phyloP scores from a whole-genome alignment of 345 rosid species.

The Aquilaria malaccensis region DNA sequence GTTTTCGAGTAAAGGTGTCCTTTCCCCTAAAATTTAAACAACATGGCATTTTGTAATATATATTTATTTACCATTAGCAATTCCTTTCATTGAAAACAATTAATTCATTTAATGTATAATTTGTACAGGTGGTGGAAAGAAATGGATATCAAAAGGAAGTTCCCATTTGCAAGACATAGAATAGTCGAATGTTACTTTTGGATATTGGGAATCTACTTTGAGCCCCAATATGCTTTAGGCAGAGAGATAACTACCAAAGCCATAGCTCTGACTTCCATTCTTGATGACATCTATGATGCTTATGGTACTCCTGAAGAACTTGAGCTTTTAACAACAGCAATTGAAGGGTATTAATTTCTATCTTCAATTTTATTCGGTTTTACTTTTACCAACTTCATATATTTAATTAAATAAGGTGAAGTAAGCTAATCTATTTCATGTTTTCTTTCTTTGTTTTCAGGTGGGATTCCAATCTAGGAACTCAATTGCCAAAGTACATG shows the following conservation, averaged over 20 bases:
- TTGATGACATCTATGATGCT: constrained; percentile 20
- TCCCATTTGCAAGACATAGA: constrained; percentile 5
- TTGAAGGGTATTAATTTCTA: constrained; percentile 13
- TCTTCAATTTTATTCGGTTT: background rate
- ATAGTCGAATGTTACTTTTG: constrained; percentile 7
- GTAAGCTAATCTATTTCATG: background rate
- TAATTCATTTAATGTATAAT: background rate
- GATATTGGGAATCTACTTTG: constrained; percentile 10
- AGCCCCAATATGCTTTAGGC: constrained; percentile 3
- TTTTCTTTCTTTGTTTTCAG: background rate
- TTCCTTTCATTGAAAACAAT: background rate
- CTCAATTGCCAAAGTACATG: constrained; percentile 23
- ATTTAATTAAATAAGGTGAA: background rate
- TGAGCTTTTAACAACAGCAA: constrained; percentile 13
- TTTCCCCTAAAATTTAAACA: too few relatives aligned
- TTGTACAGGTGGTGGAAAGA: constrained; percentile 21
- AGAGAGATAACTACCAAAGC: constrained; percentile 18
- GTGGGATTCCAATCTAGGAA: constrained; percentile 13
- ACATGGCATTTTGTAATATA: too few relatives aligned
- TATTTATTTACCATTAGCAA: background rate
- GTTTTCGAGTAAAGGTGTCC: background rate
- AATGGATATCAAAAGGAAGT: constrained; percentile 13
- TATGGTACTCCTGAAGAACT: constrained; percentile 26
- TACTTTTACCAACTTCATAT: background rate
- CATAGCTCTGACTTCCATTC: background rate